These are phyloP conservation scores for Periconia digitata DNA, from an alignment of 2,329 filamentous ascomycete genomes.

Conservation along the genomic window DNA sequence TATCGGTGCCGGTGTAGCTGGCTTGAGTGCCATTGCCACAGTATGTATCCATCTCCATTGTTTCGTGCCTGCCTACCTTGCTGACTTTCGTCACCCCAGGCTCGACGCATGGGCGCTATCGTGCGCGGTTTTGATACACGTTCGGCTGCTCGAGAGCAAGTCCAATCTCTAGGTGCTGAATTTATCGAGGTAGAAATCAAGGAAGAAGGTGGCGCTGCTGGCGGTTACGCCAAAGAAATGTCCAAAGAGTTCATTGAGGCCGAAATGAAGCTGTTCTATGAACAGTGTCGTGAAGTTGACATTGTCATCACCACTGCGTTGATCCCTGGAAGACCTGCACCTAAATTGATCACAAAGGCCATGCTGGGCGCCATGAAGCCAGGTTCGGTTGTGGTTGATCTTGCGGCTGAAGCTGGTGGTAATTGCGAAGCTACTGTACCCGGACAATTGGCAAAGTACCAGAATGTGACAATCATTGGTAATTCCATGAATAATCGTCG, in stretches of 20 bases:
- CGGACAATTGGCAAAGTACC: conserved; percentile 69
- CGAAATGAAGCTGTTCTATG: conserved; percentile 89
- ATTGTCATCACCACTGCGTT: conserved; percentile 93
- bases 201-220: conserved; percentile 81
- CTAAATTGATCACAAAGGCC: conserved; percentile 78
- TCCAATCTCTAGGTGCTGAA: conserved; percentile 86
- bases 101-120: conserved; percentile 82
- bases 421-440: conserved; percentile 83
- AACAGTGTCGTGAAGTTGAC: conserved; percentile 84
- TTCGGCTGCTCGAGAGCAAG: conserved; percentile 82
- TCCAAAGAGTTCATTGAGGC: conserved; percentile 90
- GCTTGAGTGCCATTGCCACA: conserved; percentile 83
- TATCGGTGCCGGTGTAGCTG: conserved; percentile 87
- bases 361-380: conserved; percentile 87
- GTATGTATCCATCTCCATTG: conserved; percentile 24
- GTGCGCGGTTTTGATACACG: conserved; percentile 91
- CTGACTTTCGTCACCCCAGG: conserved; percentile 45
- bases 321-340: conserved; percentile 81
- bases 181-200: conserved; percentile 84
- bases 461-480: conserved; percentile 84
- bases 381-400: conserved; percentile 83
- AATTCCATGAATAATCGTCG: conserved; percentile 24
- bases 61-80: conserved; percentile 2
- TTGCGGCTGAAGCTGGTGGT: conserved; percentile 84
- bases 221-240: conserved; percentile 92